Conservation (phyloP, 495 filamentous ascomycete genomes). For the Aspergillus bridgeri region DNA sequence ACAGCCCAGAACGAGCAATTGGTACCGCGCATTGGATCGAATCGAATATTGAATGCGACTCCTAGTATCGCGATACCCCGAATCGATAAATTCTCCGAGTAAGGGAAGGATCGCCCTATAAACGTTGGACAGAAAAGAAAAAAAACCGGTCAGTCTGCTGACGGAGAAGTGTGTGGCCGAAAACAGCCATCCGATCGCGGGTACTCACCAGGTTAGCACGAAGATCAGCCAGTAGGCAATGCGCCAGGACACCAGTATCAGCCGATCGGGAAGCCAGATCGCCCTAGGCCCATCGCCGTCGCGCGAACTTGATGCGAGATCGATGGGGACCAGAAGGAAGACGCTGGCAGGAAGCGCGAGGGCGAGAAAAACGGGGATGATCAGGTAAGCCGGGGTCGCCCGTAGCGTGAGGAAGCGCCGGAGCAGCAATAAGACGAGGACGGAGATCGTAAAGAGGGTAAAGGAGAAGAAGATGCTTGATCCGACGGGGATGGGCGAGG, state of each 20-base stretch:
- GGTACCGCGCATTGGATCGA: slow-evolving; percentile 81
- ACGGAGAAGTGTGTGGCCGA: neutral
- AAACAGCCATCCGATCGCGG: slow-evolving; percentile 1
- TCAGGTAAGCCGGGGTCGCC: slow-evolving; percentile 84
- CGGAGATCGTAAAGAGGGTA: slow-evolving; percentile 67
- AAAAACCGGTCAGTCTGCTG: neutral
- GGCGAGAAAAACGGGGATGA: slow-evolving; percentile 88
- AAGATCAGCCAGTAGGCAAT: slow-evolving; percentile 98
- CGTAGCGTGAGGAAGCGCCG: slow-evolving; percentile 87
- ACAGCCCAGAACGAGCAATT: slow-evolving; percentile 70
- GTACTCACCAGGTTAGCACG: slow-evolving; percentile 76
- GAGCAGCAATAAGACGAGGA: slow-evolving; percentile 75
- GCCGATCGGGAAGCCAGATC: slow-evolving; percentile 62
- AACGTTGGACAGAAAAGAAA: neutral
- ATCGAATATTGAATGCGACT: slow-evolving; percentile 78
- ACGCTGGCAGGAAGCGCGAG: slow-evolving; percentile 90
- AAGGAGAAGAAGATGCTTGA: slow-evolving; percentile 72
- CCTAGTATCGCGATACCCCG: slow-evolving; percentile 83
- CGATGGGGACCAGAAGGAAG: slow-evolving; percentile 92
- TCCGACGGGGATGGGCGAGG: slow-evolving; percentile 46
- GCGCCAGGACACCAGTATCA: slow-evolving; percentile 81
- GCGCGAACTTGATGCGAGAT: slow-evolving; percentile 80
- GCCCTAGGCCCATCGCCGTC: slow-evolving; percentile 64
- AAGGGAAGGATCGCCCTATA: slow-evolving; percentile 85
- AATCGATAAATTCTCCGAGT: slow-evolving; percentile 88